Evolutionary conservation across 2,329 filamentous ascomycete genomes (phyloP).

Genomic region (Ophiostoma pallidulum): DNA sequence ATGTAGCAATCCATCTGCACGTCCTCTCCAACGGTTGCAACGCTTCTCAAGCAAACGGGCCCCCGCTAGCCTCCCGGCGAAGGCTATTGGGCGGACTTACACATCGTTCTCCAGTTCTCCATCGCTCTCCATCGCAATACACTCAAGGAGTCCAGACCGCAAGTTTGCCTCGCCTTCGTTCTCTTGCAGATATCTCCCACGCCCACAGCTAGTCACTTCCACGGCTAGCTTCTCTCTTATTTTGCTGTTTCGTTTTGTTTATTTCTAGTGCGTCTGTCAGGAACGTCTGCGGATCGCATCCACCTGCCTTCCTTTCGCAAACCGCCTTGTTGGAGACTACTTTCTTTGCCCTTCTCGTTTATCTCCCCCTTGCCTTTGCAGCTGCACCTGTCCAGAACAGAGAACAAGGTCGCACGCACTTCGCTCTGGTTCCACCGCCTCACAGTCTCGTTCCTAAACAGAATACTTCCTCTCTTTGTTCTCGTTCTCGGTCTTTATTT

Average conservation of each 20-base stretch:
- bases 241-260: neutral
- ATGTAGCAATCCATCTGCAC: neutral
- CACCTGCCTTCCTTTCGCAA: neutral
- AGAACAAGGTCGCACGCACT: conserved; percentile 5
- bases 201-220: no score
- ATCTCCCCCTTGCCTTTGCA: neutral
- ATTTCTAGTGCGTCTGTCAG: no score
- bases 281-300: no score
- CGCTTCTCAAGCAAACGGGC: no score
- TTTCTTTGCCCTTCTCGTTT: neutral
- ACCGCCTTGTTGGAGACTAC: neutral
- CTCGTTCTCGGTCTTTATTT: neutral
- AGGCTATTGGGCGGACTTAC: conserved; percentile 8
- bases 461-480: neutral
- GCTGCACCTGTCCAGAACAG: conserved; percentile 6
- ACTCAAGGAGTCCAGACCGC: conserved; percentile 6
- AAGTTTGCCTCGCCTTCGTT: conserved; percentile 1
- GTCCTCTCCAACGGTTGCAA: neutral
- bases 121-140: conserved; percentile 2
- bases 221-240: no score
- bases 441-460: neutral
- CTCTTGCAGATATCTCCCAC: no score
- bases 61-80: neutral
- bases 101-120: no score
- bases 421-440: neutral